Evolutionary conservation across 2,329 filamentous ascomycete species (phyloP), one percentile per base, ranked within the genome.

Genomic region (Piedraia hortae): DNA sequence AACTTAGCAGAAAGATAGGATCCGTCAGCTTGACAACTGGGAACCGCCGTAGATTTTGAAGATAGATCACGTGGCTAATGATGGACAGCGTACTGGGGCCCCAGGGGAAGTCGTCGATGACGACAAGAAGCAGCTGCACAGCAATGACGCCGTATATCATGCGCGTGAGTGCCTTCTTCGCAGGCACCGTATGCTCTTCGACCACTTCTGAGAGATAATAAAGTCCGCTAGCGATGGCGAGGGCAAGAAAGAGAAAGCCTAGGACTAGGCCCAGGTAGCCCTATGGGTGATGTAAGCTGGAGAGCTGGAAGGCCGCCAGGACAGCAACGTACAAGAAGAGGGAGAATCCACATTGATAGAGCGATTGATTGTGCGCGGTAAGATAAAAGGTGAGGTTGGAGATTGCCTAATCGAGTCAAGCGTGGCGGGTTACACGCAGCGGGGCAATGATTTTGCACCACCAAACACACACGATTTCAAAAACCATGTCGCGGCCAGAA

Each of bases 301-400:
- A 6, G 5, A 5, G 4, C 5, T 10, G 6, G 10, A 10, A 12
- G 19, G 24, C 21, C n/a, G 13, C 3, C 5, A 9, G 19, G 16
- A 9, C 9, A n/a, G n/a, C n/a, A 7, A 19, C 35, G 21, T 30
- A 41, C 39, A 11, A 97, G 54, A 19, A 93, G 53, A 37, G 82
- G 80, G 40, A 97, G 54, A 53, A 97, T 77, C 77, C 80, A 93
- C 85, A 93, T 91, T n/a, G n/a, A n/a, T n/a, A n/a, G n/a, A n/a
- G n/a, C n/a, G n/a, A n/a, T n/a, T n/a, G n/a, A n/a, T n/a, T n/a
- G n/a, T n/a, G n/a, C n/a, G n/a, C n/a, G n/a, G n/a, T n/a, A n/a
- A n/a, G n/a, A n/a, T n/a, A n/a, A n/a, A n/a, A n/a, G n/a, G n/a
- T n/a, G n/a, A n/a, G n/a, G n/a, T n/a, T n/a, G n/a, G n/a, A n/a